These are phyloP conservation scores for Botrytis sinoallii DNA, from an alignment of 2,329 filamentous ascomycete species.

Conservation along the genomic window DNA sequence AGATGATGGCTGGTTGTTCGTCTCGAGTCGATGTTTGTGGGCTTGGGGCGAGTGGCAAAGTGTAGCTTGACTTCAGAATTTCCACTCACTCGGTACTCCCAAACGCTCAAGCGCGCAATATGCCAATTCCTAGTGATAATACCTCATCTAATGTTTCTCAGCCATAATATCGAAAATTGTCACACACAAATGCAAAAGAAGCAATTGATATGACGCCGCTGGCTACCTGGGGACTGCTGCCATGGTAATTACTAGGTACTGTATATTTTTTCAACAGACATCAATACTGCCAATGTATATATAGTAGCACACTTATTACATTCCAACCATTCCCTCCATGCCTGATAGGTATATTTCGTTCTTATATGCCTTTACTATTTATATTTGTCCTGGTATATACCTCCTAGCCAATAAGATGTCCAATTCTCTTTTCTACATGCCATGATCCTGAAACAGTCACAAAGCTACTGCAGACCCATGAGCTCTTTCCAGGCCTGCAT, in stretches of 20 bases:
- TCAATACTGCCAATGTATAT: background rate
- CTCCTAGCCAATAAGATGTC: background rate
- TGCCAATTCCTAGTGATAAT: background rate
- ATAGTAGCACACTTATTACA: background rate
- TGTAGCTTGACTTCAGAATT: background rate
- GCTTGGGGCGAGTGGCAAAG: background rate
- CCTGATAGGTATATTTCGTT: background rate
- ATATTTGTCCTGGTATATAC: background rate
- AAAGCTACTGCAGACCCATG: background rate
- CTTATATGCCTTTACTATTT: background rate
- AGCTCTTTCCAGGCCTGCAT: background rate
- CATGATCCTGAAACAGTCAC: background rate
- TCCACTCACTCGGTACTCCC: background rate
- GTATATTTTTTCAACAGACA: background rate
- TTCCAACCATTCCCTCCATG: background rate
- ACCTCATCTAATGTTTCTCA: background rate
- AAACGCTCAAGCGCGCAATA: slow-evolving; percentile 2
- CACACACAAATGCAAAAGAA: background rate
- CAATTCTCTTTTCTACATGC: background rate
- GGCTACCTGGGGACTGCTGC: background rate
- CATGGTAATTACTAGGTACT: background rate
- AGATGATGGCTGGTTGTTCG: background rate
- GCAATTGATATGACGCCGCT: background rate
- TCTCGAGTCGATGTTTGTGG: background rate
- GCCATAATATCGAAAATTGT: background rate